Evolutionary conservation across 192 early-diverging fungal species (phyloP).

Genomic region (Piromyces finnis): DNA sequence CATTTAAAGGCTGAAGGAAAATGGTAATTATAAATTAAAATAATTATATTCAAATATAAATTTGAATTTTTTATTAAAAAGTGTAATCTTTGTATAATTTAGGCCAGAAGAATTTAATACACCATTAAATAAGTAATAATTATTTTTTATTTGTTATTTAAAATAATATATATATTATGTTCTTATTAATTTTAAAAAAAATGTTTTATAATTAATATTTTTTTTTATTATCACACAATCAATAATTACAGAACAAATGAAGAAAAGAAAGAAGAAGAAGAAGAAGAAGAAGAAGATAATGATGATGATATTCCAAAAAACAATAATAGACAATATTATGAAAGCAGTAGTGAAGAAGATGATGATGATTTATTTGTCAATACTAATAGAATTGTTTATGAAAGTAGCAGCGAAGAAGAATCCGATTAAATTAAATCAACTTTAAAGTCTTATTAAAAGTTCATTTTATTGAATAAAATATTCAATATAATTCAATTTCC

Average conservation of each 20-base stretch:
- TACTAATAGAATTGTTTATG: constrained; percentile 30
- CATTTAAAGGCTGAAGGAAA: constrained; percentile 31
- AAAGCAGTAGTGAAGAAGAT: constrained; percentile 4
- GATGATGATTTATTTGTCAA: constrained; percentile 44
- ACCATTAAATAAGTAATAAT: neutral
- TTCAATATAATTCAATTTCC: no score
- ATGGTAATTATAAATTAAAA: constrained; percentile 18
- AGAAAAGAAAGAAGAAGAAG: constrained; percentile 1
- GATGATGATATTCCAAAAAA: constrained; percentile 5
- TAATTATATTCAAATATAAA: no score
- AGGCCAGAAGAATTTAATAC: neutral
- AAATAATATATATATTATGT: neutral
- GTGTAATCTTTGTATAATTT: neutral
- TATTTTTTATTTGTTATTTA: neutral
- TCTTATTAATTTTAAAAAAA: no score
- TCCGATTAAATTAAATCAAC: neutral
- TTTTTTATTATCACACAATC: no score
- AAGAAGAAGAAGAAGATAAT: constrained; percentile 2
- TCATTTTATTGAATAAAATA: neutral
- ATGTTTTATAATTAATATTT: no score
- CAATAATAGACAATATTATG: neutral
- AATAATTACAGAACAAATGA: constrained; percentile 8
- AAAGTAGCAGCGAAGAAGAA: constrained; percentile 17
- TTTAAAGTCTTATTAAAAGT: no score
- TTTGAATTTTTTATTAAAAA: no score